Evolutionary conservation across 2,329 filamentous ascomycete genomes (phyloP).

Genomic region (Aspergillus clavatus): DNA sequence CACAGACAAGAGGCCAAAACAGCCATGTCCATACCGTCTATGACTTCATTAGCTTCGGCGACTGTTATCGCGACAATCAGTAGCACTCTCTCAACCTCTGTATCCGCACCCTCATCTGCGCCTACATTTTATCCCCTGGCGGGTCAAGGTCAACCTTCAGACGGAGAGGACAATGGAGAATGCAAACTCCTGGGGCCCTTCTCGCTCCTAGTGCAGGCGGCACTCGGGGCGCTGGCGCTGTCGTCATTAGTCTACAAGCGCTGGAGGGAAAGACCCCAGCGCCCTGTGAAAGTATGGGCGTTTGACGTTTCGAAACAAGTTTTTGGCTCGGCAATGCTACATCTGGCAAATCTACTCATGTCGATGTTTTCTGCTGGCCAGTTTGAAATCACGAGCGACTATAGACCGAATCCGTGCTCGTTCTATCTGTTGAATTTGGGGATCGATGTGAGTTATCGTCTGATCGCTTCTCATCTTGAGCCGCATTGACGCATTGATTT

Average conservation of each 20-base stretch:
- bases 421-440: constrained; percentile 92
- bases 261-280: constrained; percentile 84
- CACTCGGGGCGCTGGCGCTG: constrained; percentile 76
- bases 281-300: constrained; percentile 93
- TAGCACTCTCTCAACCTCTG: constrained; percentile 14
- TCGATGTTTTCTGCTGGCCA: constrained; percentile 89
- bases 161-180: constrained; percentile 60
- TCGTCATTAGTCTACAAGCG: constrained; percentile 88
- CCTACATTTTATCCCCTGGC: constrained; percentile 15
- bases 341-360: constrained; percentile 91
- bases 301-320: constrained; percentile 98
- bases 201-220: constrained; percentile 82
- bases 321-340: constrained; percentile 84
- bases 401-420: constrained; percentile 86
- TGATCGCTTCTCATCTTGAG: background rate
- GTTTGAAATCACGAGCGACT: constrained; percentile 52
- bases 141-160: constrained; percentile 24
- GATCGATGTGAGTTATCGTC: constrained; percentile 73
- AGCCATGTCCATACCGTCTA: background rate
- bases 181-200: constrained; percentile 87
- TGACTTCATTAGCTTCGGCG: constrained; percentile 6
- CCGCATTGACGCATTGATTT: constrained; percentile 6
- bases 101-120: constrained; percentile 19
- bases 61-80: constrained; percentile 12
- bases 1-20: background rate